phyloP scores from a whole-genome alignment of 2,329 filamentous ascomycete genomes.

The Penicillium decumbens region DNA sequence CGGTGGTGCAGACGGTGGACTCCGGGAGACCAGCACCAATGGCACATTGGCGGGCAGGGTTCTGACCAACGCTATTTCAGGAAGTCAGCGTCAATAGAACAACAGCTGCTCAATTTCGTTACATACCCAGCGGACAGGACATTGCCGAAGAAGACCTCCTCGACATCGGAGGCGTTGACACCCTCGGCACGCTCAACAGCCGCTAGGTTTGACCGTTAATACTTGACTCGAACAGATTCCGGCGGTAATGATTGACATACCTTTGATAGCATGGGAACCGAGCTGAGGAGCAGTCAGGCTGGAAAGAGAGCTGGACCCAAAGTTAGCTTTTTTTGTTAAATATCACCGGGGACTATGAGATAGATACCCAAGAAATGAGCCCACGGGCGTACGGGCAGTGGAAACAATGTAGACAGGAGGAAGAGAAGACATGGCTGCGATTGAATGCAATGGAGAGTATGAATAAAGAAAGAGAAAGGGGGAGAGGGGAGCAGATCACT shows the following conservation, averaged over 20 bases:
- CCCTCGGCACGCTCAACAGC: slow-evolving; percentile 81
- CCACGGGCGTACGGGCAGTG: slow-evolving; percentile 81
- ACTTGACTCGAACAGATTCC: slow-evolving; percentile 3
- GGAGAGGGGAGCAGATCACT: background rate
- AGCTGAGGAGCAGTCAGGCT: slow-evolving; percentile 81
- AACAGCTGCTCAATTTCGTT: slow-evolving; percentile 1
- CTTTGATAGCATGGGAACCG: slow-evolving; percentile 87
- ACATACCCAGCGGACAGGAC: slow-evolving; percentile 89
- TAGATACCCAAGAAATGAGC: slow-evolving; percentile 82
- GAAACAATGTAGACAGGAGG: slow-evolving; percentile 95
- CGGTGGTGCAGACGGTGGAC: slow-evolving; percentile 76
- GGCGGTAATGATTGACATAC: slow-evolving; percentile 46
- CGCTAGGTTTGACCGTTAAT: slow-evolving; percentile 40
- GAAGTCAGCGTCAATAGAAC: slow-evolving; percentile 13
- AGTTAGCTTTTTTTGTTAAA: slow-evolving; percentile 13
- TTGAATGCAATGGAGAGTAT: background rate
- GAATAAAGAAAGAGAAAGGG: background rate
- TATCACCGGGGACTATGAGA: slow-evolving; percentile 2
- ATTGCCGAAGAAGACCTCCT: slow-evolving; percentile 98
- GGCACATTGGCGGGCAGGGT: slow-evolving; percentile 90
- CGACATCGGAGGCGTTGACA: slow-evolving; percentile 81
- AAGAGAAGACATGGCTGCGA: slow-evolving; percentile 65
- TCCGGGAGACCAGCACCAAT: slow-evolving; percentile 80
- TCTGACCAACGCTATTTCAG: slow-evolving; percentile 74
- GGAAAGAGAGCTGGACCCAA: slow-evolving; percentile 66